Percentiles rank a stretch among this genome's conserved stretches.
Evolutionary conservation across 441 rosid species (phyloP).

Genomic region (Pelargonium citronellum): DNA sequence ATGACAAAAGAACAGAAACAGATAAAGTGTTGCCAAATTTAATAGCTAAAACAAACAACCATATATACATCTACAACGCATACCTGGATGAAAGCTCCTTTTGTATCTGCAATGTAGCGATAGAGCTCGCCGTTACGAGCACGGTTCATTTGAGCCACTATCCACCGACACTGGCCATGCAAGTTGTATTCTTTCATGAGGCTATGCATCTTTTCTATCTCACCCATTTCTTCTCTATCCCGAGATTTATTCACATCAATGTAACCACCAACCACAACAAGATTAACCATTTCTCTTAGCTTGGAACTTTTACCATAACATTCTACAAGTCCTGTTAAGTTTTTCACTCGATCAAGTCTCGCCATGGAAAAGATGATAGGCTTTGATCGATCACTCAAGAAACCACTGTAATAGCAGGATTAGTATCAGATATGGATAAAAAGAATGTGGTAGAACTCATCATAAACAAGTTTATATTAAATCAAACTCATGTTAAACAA

Average conservation of each 20-base stretch:
- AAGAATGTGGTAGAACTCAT: not conserved
- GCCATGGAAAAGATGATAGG: constrained; percentile 92
- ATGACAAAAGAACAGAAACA: not conserved
- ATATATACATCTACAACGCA: not conserved
- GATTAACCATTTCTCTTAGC: constrained; percentile 75
- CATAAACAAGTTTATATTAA: not conserved
- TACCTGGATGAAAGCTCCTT: constrained; percentile 87
- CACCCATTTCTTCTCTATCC: constrained; percentile 80
- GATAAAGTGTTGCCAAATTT: not conserved
- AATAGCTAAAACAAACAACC: not conserved
- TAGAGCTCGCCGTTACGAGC: constrained; percentile 92
- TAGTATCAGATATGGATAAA: not conserved
- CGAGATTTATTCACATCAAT: constrained; percentile 64
- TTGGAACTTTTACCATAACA: constrained; percentile 55
- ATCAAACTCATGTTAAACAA: not conserved
- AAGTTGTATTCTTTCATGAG: constrained; percentile 58
- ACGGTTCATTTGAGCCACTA: constrained; percentile 74
- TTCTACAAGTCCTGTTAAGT: constrained; percentile 85
- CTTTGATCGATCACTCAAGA: constrained; percentile 60
- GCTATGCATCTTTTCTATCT: constrained; percentile 75
- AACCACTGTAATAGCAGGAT: constrained; percentile 47
- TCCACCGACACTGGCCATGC: constrained; percentile 86
- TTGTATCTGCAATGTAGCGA: constrained; percentile 77
- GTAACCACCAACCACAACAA: constrained; percentile 79
- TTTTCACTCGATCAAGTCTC: constrained; percentile 81